Evolutionary conservation across 2,329 filamentous ascomycete species (phyloP), one percentile per base, ranked within the genome.

Genomic region (Sarocladium brachiariae): DNA sequence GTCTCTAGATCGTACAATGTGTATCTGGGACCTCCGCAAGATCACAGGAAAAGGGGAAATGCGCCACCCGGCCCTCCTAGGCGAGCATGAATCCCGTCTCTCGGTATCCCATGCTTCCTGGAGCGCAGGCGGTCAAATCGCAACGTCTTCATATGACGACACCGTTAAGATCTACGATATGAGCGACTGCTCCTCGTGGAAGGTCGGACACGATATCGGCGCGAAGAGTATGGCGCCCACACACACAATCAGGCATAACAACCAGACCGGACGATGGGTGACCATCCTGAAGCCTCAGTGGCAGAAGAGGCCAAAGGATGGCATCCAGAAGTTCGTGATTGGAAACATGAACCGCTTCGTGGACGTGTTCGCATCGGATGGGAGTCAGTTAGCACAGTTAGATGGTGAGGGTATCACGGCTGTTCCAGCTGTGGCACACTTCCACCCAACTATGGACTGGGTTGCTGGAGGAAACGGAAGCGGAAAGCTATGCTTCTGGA

Each of bases 341-440:
- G 93, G 89, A 1, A 99, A 97, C 59, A 97, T 97, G 93, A 96
- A 95, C 63, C 82, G 93, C 1, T 97, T 96, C 59, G 89, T 97
- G 1, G 93, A 99, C 62, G 79, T 99, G 1, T 99, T 87, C 64
- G 86, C 86, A 1, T 77, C 83, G 0, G 80, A 86, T 46, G 93
- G 93, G 0, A 84, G 89, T 60, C 92, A 97, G 65, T 70, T 99
- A 3, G 92, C 88, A 0, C 92, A 97, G 65, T 68, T 95, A 1
- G 89, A 85, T 1, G 89, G 90, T 0, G 89, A 95, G 1, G 88
- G 86, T 1, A 95, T 99, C 58, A 96, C 90, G 1, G 93, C 93
- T 6, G 93, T 99, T 3, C 93, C 93, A 2, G 89, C 93, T 0
- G 93, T 95, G 0, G 87, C 90, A 0, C 87, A 91, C 47, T 93